These are phyloP conservation scores for Pezizomycotina sp. DNA, from an alignment of 2,329 filamentous ascomycete species.

Conservation along the genomic window DNA sequence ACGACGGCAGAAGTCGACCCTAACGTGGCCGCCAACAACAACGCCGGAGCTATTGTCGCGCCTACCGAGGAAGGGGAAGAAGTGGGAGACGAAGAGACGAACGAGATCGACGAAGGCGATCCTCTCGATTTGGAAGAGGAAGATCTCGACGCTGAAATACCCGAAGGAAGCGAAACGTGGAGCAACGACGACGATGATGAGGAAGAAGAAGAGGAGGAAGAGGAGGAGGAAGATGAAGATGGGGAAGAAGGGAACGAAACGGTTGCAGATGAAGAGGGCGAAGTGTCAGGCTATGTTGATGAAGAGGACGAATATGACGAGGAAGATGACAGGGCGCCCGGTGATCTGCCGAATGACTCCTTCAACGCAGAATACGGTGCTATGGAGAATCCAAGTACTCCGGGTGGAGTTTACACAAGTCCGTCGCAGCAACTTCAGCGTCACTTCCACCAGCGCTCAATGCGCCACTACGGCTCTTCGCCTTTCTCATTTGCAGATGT, in stretches of 20 bases:
- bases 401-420: too few species aligned
- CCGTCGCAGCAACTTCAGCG: too few species aligned
- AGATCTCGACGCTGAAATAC: constrained; percentile 59
- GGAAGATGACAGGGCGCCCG: constrained; percentile 27
- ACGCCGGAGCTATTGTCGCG: constrained; percentile 15
- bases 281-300: constrained; percentile 23
- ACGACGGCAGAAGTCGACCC: constrained; percentile 28
- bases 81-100: constrained; percentile 36
- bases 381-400: too few species aligned
- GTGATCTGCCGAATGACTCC: too few species aligned
- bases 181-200: constrained; percentile 31
- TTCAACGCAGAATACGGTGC: too few species aligned
- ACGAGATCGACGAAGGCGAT: constrained; percentile 37
- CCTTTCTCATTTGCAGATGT: too few species aligned
- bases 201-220: constrained; percentile 26
- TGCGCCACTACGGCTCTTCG: too few species aligned
- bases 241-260: constrained; percentile 20
- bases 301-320: constrained; percentile 15
- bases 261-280: constrained; percentile 21
- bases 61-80: constrained; percentile 32
- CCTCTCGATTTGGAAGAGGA: constrained; percentile 37
- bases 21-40: constrained; percentile 34
- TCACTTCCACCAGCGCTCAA: too few species aligned
- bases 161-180: constrained; percentile 36
- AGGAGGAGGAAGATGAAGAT: constrained; percentile 29